Evolutionary conservation across 192 early-diverging fungal species (phyloP).

Genomic region (Backusella westeae): DNA sequence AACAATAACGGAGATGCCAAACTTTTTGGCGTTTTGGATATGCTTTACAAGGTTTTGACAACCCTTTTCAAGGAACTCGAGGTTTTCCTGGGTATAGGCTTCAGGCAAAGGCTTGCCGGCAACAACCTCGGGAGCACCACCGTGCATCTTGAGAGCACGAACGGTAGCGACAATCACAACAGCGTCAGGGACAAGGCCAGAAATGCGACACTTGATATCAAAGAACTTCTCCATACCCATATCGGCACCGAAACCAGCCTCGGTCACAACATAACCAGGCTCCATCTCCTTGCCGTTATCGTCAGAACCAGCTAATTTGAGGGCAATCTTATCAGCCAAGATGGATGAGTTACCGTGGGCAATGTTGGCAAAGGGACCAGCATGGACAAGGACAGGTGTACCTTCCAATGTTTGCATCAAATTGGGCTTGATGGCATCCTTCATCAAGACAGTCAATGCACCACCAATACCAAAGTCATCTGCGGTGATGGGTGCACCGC

Average conservation of each 20-base stretch:
- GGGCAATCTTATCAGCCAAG: constrained; percentile 93
- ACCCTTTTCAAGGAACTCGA: constrained; percentile 81
- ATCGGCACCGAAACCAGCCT: constrained; percentile 99
- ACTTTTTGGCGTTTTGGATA: constrained; percentile 86
- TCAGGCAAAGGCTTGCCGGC: constrained; percentile 91
- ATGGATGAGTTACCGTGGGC: constrained; percentile 97
- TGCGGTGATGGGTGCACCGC: constrained; percentile 83
- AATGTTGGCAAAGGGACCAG: constrained; percentile 99
- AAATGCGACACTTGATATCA: constrained; percentile 96
- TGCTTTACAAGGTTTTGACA: constrained; percentile 88
- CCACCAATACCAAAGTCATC: constrained; percentile 97
- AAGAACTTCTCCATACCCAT: constrained; percentile 99
- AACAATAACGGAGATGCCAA: constrained; percentile 31
- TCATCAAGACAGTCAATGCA: constrained; percentile 96
- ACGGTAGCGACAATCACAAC: constrained; percentile 96
- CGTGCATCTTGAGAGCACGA: constrained; percentile 96
- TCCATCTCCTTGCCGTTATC: constrained; percentile 47
- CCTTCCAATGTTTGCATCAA: constrained; percentile 99
- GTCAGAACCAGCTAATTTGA: constrained; percentile 85
- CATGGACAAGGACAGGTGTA: constrained; percentile 97
- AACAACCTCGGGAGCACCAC: constrained; percentile 89
- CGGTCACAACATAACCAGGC: constrained; percentile 91
- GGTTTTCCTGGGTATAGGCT: constrained; percentile 84
- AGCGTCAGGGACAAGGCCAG: constrained; percentile 82
- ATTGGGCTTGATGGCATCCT: constrained; percentile 97